Evolutionary conservation across 2,329 filamentous ascomycete genomes (phyloP).

Genomic region (Paecilomyces niveus): DNA sequence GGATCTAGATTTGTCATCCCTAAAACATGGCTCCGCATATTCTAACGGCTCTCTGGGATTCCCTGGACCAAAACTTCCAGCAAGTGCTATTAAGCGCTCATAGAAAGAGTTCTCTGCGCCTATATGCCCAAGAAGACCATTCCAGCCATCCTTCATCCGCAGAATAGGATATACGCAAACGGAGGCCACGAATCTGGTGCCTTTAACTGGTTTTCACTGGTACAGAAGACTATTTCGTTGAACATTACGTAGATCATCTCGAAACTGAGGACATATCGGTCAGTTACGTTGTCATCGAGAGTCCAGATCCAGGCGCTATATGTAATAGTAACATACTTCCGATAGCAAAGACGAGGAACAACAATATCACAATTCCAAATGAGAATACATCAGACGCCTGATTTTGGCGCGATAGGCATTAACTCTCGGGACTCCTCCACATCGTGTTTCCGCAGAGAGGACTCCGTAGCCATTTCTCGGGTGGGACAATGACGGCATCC

Average conservation of each 20-base stretch:
- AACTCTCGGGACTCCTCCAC: constrained; percentile 30
- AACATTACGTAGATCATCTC: constrained; percentile 23
- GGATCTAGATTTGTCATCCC: constrained; percentile 28
- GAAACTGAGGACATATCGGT: neutral
- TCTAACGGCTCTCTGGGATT: constrained; percentile 37
- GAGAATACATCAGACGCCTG: constrained; percentile 29
- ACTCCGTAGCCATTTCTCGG: constrained; percentile 16
- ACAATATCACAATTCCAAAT: constrained; percentile 23
- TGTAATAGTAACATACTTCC: neutral
- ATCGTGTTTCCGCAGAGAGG: constrained; percentile 24
- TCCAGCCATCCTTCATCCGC: constrained; percentile 22
- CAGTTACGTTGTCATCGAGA: neutral
- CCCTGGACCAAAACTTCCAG: constrained; percentile 29
- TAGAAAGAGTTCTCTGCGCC: constrained; percentile 32
- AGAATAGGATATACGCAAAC: constrained; percentile 42
- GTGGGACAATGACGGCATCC: constrained; percentile 18
- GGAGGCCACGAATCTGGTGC: constrained; percentile 16
- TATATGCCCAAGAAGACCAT: constrained; percentile 33
- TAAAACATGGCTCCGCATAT: constrained; percentile 28
- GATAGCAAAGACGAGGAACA: neutral
- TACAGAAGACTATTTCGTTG: constrained; percentile 20
- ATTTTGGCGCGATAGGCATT: constrained; percentile 22
- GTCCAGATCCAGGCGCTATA: neutral
- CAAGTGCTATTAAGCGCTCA: constrained; percentile 30
- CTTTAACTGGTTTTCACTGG: constrained; percentile 13